Percentiles rank a stretch among this genome's conserved stretches.
Evolutionary conservation across 495 filamentous ascomycete species (phyloP).

Genomic region (Corynascus novoguineensis): DNA sequence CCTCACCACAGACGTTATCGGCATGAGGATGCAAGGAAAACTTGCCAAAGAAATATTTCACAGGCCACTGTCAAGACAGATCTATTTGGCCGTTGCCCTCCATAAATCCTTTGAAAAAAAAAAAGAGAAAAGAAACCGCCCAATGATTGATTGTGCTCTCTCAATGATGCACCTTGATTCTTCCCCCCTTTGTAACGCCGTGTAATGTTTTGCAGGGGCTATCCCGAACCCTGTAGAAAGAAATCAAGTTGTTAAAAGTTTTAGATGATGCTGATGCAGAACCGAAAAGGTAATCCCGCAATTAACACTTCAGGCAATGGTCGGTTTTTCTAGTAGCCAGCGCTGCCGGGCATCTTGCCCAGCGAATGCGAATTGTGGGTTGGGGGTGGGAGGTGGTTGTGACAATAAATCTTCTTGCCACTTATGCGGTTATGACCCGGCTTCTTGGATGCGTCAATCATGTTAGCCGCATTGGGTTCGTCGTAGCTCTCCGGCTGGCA

Average conservation of each 20-base stretch:
- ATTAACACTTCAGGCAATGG: too few species aligned
- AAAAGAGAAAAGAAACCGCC: background rate
- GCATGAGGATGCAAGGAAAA: background rate
- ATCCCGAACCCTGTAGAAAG: background rate
- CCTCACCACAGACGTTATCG: background rate
- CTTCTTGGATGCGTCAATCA: slow-evolving; percentile 51
- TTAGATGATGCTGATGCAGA: too few species aligned
- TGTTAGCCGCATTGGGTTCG: slow-evolving; percentile 37
- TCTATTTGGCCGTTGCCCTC: slow-evolving; percentile 6
- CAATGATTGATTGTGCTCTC: slow-evolving; percentile 1
- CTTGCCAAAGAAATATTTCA: background rate
- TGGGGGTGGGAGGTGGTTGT: slow-evolving; percentile 44
- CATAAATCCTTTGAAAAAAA: background rate
- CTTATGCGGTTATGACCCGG: slow-evolving; percentile 33
- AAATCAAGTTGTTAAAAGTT: background rate
- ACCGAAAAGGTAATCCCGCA: too few species aligned
- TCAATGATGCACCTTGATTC: slow-evolving; percentile 4
- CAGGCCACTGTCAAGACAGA: background rate
- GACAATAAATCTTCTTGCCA: slow-evolving; percentile 43
- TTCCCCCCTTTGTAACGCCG: slow-evolving; percentile 6
- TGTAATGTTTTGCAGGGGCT: slow-evolving; percentile 6
- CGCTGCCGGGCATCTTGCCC: slow-evolving; percentile 44
- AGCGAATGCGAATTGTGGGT: slow-evolving; percentile 36
- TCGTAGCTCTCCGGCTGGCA: slow-evolving; percentile 60
- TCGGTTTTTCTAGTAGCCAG: slow-evolving; percentile 36